phyloP scores from a whole-genome alignment of 768 basidiomycete species.

The Boletales sp. region DNA sequence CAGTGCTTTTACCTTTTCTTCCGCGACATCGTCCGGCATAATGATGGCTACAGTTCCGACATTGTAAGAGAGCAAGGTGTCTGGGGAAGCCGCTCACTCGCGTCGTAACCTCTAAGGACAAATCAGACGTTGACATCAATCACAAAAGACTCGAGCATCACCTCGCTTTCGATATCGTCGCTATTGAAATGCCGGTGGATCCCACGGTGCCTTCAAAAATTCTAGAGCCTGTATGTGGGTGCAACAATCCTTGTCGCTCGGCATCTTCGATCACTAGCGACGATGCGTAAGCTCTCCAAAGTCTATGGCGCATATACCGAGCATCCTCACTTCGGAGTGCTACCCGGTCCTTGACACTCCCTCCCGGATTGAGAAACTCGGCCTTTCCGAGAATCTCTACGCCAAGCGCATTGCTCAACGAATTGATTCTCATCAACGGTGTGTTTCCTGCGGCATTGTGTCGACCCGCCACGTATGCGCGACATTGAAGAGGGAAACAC shows the following conservation, averaged over 20 bases:
- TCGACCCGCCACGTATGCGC: too few species aligned
- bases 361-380: conserved; percentile 97
- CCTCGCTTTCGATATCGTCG: conserved; percentile 88
- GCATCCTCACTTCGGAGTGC: conserved; percentile 71
- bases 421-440: conserved; percentile 87
- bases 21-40: conserved; percentile 85
- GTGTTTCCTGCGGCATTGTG: conserved; percentile 70
- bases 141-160: conserved; percentile 27
- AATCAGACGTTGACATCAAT: background rate
- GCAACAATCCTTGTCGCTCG: conserved; percentile 74
- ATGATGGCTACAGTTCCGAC: conserved; percentile 60
- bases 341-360: conserved; percentile 98
- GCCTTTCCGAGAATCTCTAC: conserved; percentile 96
- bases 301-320: background rate
- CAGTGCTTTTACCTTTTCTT: conserved; percentile 87
- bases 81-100: conserved; percentile 47
- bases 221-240: conserved; percentile 83
- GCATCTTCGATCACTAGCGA: conserved; percentile 89
- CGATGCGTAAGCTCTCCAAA: background rate
- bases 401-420: conserved; percentile 84
- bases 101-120: conserved; percentile 72
- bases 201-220: conserved; percentile 98
- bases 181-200: conserved; percentile 94
- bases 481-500: conserved; percentile 13
- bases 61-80: background rate